A percentile compares a stretch with the other conserved stretches of the same genome.
phyloP scores from a whole-genome alignment of 2,329 filamentous ascomycete genomes.

The Phaeomoniella chlamydospora region DNA sequence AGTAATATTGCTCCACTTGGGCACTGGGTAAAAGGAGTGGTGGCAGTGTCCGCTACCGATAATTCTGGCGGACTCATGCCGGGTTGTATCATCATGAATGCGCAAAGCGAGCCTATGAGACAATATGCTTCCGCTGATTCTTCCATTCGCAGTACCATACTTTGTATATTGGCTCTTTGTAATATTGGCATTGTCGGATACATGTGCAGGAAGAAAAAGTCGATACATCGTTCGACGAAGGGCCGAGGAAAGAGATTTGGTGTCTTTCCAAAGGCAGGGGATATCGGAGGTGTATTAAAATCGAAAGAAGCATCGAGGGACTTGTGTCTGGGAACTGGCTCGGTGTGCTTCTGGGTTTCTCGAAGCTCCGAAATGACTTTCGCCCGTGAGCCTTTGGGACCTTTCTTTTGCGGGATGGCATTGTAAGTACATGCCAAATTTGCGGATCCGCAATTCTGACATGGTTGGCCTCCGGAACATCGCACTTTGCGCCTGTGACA shows the following conservation, averaged over 20 bases:
- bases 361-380: conserved; percentile 63
- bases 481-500: conserved; percentile 14
- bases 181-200: conserved; percentile 30
- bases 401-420: conserved; percentile 62
- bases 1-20: conserved; percentile 47
- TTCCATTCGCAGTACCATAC: conserved; percentile 35
- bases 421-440: conserved; percentile 59
- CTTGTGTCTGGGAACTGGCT: conserved; percentile 21
- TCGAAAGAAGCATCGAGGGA: conserved; percentile 40
- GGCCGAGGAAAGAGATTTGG: conserved; percentile 47
- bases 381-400: conserved; percentile 58
- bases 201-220: conserved; percentile 53
- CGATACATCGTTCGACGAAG: conserved; percentile 51
- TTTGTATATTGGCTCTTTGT: conserved; percentile 17
- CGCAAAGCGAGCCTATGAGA: conserved; percentile 24
- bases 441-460: conserved; percentile 54
- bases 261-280: conserved; percentile 36
- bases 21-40: conserved; percentile 43
- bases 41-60: conserved; percentile 19
- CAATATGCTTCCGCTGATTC: conserved; percentile 24
- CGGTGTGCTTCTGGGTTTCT: conserved; percentile 53
- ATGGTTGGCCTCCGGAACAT: conserved; percentile 33
- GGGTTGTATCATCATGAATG: conserved; percentile 30
- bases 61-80: conserved; percentile 13
- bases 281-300: conserved; percentile 33